phyloP scores from a whole-genome alignment of 129 eudicot genomes.

The Deinandra increscens region DNA sequence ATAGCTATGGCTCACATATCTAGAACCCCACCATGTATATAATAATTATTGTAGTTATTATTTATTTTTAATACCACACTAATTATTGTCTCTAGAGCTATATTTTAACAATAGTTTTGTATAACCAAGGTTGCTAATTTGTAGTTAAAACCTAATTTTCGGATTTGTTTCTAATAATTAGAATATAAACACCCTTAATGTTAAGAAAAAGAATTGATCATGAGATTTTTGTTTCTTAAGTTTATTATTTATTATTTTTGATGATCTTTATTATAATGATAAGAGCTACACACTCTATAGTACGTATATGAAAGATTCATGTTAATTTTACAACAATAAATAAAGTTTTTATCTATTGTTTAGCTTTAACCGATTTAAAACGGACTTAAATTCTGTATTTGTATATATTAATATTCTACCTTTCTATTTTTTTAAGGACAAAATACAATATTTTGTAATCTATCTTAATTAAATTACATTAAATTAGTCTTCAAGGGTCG shows the following conservation, averaged over 20 bases:
- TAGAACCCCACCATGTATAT: constrained; percentile 21
- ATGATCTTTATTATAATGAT: background rate
- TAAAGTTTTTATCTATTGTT: too few relatives aligned
- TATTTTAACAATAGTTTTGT: background rate
- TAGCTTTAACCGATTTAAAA: too few relatives aligned
- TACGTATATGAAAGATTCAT: background rate
- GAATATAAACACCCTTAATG: background rate
- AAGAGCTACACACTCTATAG: background rate
- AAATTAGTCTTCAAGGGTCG: too few relatives aligned
- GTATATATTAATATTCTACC: too few relatives aligned
- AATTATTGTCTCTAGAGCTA: background rate
- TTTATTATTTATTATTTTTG: background rate
- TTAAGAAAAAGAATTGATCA: background rate
- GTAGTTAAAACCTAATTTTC: background rate
- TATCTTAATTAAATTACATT: too few relatives aligned
- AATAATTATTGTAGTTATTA: background rate
- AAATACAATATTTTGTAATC: too few relatives aligned
- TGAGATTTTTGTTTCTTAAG: background rate
- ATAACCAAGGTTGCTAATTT: background rate
- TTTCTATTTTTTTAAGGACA: too few relatives aligned
- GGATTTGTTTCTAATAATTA: background rate
- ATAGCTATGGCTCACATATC: constrained; percentile 21
- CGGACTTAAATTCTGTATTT: too few relatives aligned
- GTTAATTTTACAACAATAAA: too few relatives aligned
- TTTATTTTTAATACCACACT: background rate